Evolutionary conservation across 139 green algal genomes (phyloP), one percentile per base, ranked within the genome.

Genomic region (Zygnema cylindricum): DNA sequence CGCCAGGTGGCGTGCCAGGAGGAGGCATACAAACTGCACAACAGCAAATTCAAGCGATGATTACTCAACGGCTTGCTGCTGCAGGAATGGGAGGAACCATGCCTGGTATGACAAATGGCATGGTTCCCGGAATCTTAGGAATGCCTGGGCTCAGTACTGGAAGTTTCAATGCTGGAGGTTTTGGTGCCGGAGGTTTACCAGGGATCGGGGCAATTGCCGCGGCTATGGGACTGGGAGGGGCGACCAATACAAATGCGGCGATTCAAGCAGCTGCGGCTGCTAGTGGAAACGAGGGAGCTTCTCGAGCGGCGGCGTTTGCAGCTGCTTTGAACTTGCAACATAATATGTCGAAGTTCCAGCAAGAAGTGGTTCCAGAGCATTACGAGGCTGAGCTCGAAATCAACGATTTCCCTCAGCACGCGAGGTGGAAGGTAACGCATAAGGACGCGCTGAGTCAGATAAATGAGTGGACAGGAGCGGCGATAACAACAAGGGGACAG

Each of bases 401-500:
- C 93, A 99, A 99, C 86, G 97, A 99, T 93, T 99, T 99, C 94
- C 96, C 96, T 41, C 97, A 99, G 95, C 94, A 98, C 69, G 96
- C 91, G 25, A 75, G 91, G 39, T 94, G 84, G 78, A 93, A 98
- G 95, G 94, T 98, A 35, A 99, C 97, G 25, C 97, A 99, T 87
- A 95, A 95, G 71, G 96, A 98, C 25, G 95, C 95, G 1, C 92
- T 99, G 30, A 85, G 88, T 23, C 76, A 96, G 75, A 95, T 99
- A 43, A 95, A 90, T 2, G 96, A 99, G 78, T 93, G 95, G 41
- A 98, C 95, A 0, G 97, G 96, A 1, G 96, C 95, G 2, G 95
- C 96, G 32, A 96, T 96, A 22, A 98, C 96, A 1, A 96, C 94
- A 49, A 95, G 96, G 38, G 92, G 81, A 16, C 82, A 95, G 71